phyloP scores from a whole-genome alignment of 1,284 basidiomycete species.

The Sphagnurus paluster region DNA sequence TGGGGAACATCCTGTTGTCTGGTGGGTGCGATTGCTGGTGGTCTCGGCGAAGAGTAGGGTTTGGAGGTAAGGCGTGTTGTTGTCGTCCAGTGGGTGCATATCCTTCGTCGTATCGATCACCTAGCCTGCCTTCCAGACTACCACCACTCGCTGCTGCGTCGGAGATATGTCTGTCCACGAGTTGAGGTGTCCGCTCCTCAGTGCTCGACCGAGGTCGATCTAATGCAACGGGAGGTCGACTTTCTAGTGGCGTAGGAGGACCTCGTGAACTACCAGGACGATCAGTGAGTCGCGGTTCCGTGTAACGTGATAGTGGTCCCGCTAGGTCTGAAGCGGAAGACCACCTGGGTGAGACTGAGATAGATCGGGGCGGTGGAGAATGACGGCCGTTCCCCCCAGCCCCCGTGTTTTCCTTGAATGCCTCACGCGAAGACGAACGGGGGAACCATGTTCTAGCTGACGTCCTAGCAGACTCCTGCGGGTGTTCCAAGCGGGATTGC shows the following conservation, averaged over 20 bases:
- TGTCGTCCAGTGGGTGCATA: slow-evolving; percentile 8
- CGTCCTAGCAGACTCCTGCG: slow-evolving; percentile 5
- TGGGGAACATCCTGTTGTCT: slow-evolving; percentile 1
- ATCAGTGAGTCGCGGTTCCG: slow-evolving; percentile 6
- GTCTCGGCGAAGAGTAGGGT: slow-evolving; percentile 18
- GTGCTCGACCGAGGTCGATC: slow-evolving; percentile 3
- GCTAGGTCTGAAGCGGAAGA: slow-evolving; percentile 13
- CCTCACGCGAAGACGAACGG: slow-evolving; percentile 19
- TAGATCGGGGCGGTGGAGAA: slow-evolving; percentile 21
- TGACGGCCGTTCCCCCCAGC: slow-evolving; percentile 14
- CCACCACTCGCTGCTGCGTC: slow-evolving; percentile 2
- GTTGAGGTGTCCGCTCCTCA: slow-evolving; percentile 8
- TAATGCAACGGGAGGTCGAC: neutral
- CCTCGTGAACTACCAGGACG: slow-evolving; percentile 12
- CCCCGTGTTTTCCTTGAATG: slow-evolving; percentile 9
- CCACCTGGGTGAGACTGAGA: slow-evolving; percentile 23
- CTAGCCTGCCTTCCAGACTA: slow-evolving; percentile 22
- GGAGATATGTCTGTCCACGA: slow-evolving; percentile 1
- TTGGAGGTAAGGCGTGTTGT: slow-evolving; percentile 17
- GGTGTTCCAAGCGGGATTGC: slow-evolving; percentile 12
- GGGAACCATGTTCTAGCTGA: slow-evolving; percentile 24
- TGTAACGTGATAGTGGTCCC: slow-evolving; percentile 7
- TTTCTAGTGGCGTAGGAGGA: neutral
- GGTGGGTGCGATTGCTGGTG: neutral
- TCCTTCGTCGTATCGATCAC: slow-evolving; percentile 21